Evolutionary conservation across 1,284 basidiomycete genomes (phyloP), one percentile per base, ranked within the genome.

Genomic region (Gomphus sp.): DNA sequence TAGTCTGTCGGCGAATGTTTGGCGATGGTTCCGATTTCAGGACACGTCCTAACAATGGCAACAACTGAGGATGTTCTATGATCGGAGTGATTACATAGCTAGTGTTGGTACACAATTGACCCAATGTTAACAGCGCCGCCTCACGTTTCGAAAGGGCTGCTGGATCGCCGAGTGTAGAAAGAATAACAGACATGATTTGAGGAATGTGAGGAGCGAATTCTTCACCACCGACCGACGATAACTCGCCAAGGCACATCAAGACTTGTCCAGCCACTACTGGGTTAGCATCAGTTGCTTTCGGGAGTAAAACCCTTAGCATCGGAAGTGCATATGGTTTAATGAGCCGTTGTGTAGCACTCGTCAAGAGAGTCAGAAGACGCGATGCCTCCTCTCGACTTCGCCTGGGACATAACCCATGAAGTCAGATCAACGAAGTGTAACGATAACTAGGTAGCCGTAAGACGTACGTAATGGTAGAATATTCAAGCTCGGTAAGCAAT

Each of bases 281-380:
- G 61, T 93, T 94, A 8, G 77, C 72, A 66, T 96, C 94, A 61
- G 87, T 85, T 1, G 94, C 92, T 68, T 94, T 95, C 31, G 86
- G 86, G 10, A 99, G 79, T 4, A 99, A 82, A 1, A 96, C 94
- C 39, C 89, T 85, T 12, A 99, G 81, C 79, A 99, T 97, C 0
- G 96, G 93, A n/a, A 96, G 80, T 0, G 94, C 93, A 70, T 99
- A 99, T 14, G 94, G 93, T 70, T 95, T 96, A 73, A 99, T 97
- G 9, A 99, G 83, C 34, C 91, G 84, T 65, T 96, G 91, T 0
- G 95, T 97, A 0, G 94, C 93, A 60, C 87, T 85, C 63, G 97
- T 89, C 9, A 98, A 80, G 1, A 93, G 76, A 6, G 91, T 93
- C 54, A 98, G 76, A 1, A 98, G 76, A 43, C 87, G 86, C 4